Evolutionary conservation across 352 stramenopile species (phyloP), one percentile per base, ranked within the genome.

Genomic region (Phytopythium mirpurense): DNA sequence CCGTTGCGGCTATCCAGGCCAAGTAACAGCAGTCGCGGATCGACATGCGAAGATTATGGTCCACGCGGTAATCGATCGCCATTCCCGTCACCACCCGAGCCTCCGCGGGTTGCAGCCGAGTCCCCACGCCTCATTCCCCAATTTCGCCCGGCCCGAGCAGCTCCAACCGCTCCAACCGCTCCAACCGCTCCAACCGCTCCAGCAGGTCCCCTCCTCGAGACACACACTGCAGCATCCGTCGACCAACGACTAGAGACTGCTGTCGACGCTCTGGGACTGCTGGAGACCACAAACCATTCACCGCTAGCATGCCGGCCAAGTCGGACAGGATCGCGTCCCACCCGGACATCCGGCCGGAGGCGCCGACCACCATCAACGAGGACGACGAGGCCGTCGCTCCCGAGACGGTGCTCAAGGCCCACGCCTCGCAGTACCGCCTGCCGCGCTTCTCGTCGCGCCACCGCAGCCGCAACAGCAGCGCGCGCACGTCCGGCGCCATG

Each of bases 391-490:
- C 16, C 21, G 52, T 59, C 32, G 52, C 34, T 29, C 52, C 52
- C 5, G 52, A 58, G 40, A 57, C 57, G 10, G 50, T 67, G 11
- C 41, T 71, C 46, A 45, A 44, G 37, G 46, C 58, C 3, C 51
- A 65, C 18, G 41, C 65, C 8, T 62, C 63, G 11, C 63, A 56
- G 0, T 67, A 65, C 38, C 59, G 63, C 26, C 60, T 71, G 5
- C 63, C 63, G 27, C 63, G 63, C 48, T 71, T 71, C 59, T 64
- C 32, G 16, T 71, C 63, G 0, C 63, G 63, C 10, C 63, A n/a
- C n/a, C n/a, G n/a, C n/a, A n/a, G 63, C 5, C 36, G 58, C 14
- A 43, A 43, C 31, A 72, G 53, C 24, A 60, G 49, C 53, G 45
- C 47, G 21, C 56, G 59, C 12, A 61, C 59, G 2, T 56, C 59